These are phyloP conservation scores for Endocalyx cinctus DNA, from an alignment of 2,329 filamentous ascomycete genomes.

Conservation along the genomic window DNA sequence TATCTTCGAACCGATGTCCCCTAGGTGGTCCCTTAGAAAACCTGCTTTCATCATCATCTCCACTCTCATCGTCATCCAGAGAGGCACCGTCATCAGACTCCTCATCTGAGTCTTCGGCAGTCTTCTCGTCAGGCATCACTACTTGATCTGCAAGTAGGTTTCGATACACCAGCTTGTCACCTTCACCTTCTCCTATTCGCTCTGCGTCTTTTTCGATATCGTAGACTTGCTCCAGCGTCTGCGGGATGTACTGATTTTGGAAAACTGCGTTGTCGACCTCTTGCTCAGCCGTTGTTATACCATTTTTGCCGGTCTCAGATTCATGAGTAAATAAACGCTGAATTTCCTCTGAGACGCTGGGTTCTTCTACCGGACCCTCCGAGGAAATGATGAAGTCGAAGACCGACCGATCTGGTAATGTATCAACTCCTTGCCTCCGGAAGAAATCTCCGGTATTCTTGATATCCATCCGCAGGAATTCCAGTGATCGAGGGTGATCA, in stretches of 20 bases:
- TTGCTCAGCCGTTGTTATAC: constrained; percentile 49
- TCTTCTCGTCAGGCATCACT: constrained; percentile 34
- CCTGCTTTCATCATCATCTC: constrained; percentile 43
- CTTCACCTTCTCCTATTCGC: constrained; percentile 68
- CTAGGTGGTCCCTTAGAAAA: constrained; percentile 67
- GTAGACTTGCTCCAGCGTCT: constrained; percentile 93
- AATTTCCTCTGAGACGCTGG: constrained; percentile 56
- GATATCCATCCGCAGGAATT: constrained; percentile 97
- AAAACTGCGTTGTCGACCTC: constrained; percentile 90
- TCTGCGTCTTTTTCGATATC: constrained; percentile 89
- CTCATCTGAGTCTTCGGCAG: constrained; percentile 33
- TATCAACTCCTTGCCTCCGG: constrained; percentile 76
- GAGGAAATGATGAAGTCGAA: constrained; percentile 76
- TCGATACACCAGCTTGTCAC: constrained; percentile 76
- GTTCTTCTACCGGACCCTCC: constrained; percentile 56
- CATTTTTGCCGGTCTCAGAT: constrained; percentile 43
- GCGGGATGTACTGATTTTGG: constrained; percentile 92
- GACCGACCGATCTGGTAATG: constrained; percentile 69
- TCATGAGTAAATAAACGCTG: constrained; percentile 62
- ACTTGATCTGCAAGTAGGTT: constrained; percentile 73
- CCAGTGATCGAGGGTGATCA: constrained; percentile 85
- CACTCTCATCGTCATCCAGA: constrained; percentile 39
- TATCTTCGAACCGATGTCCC: constrained; percentile 84
- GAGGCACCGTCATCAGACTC: constrained; percentile 46
- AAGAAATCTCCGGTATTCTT: constrained; percentile 97